phyloP scores from a whole-genome alignment of 2,329 filamentous ascomycete genomes.

The Arachnopeziza araneosa region DNA sequence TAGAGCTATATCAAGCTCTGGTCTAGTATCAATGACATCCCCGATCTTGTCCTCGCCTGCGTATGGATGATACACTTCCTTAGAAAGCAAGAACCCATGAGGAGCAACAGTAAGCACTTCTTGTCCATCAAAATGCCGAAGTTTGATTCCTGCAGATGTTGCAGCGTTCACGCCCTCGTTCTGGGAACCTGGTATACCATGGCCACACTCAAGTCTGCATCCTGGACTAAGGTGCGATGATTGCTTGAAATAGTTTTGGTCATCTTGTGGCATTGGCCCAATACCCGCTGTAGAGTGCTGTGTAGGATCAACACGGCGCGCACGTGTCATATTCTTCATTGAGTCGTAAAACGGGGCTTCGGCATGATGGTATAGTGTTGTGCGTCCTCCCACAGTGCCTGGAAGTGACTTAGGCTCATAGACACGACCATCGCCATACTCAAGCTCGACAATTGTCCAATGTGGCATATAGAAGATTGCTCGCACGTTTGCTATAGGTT shows the following conservation, averaged over 20 bases:
- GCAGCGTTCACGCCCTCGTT: constrained; percentile 10
- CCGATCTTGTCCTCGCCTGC: constrained; percentile 14
- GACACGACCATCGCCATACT: constrained; percentile 13
- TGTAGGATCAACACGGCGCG: constrained; percentile 10
- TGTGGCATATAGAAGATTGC: constrained; percentile 14
- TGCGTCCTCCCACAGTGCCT: constrained; percentile 12
- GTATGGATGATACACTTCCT: constrained; percentile 14
- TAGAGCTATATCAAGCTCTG: constrained; percentile 15
- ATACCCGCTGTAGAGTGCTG: constrained; percentile 3
- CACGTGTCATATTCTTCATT: constrained; percentile 15
- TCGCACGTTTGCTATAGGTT: constrained; percentile 13
- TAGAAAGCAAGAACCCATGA: constrained; percentile 12
- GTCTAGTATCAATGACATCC: constrained; percentile 12
- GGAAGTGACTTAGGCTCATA: constrained; percentile 16
- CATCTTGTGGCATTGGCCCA: constrained; percentile 15
- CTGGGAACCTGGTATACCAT: constrained; percentile 10
- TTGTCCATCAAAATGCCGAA: constrained; percentile 11
- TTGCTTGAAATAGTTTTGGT: constrained; percentile 11
- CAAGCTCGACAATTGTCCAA: constrained; percentile 14
- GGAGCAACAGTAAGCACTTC: constrained; percentile 11
- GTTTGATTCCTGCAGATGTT: constrained; percentile 14
- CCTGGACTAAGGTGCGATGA: constrained; percentile 14
- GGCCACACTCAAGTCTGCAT: constrained; percentile 12
- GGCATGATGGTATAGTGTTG: constrained; percentile 14
- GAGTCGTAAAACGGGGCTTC: constrained; percentile 11